Evolutionary conservation across 2,329 filamentous ascomycete genomes (phyloP), one percentile per base, ranked within the genome.

Genomic region (Penicillium frequentans): DNA sequence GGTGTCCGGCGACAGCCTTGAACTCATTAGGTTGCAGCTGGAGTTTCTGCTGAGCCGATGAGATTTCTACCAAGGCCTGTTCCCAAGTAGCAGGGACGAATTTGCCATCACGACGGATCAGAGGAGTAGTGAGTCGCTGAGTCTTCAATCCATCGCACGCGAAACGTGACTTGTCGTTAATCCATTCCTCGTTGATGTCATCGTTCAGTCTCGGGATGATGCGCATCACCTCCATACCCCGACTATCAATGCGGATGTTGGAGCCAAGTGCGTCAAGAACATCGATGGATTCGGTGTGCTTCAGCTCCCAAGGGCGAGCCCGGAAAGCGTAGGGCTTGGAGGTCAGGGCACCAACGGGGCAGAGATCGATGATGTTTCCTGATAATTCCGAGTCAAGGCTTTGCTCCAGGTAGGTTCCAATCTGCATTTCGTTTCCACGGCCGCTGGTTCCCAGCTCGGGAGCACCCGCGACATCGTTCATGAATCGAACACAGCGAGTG

Each of bases 171-270:
- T 98, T 99, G 82, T 99, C 95, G 78, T 98, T 95, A 76, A 99
- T 98, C 95, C 95, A 99, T 78, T 99, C 95, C 81, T 99, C 95
- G 76, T 99, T 99, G 69, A 99, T 87, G 69, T 98, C 93, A 73
- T 99, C 95, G 75, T 99, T 99, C 60, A 99, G 83, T 68, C 95
- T 86, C 58, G 95, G 95, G 16, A 97, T 74, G 59, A 99, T 84
- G 68, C 95, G 89, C 93, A 99, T 96, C 51, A 99, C 93, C 79
- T 98, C 93, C 64, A 97, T 82, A 58, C 95, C 95, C 70, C 95
- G 87, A 56, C 92, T 89, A 78, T 99, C 95, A 45, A 98, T 88
- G 45, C 95, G 88, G 69, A 99, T 96, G 75, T 96, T 96, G 57
- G 93, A 97, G 58, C 95, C 95, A 59, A 99, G 81, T 43, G 86